A percentile compares a stretch with the other conserved stretches of the same genome.
These are phyloP conservation scores for Candida hungchunana DNA, from an alignment of 805 yeast species.

Conservation along the genomic window DNA sequence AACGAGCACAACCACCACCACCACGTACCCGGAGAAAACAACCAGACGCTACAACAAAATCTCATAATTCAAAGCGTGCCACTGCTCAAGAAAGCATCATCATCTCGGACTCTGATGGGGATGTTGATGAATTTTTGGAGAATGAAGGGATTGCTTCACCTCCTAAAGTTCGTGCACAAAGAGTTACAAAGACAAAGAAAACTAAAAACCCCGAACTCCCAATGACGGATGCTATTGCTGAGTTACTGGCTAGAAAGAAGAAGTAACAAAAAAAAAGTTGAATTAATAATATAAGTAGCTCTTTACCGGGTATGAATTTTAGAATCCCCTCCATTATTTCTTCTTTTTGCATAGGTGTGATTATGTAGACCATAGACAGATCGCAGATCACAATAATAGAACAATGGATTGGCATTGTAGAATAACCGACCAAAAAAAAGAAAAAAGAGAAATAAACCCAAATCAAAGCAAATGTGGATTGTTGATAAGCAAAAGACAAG, in stretches of 20 bases:
- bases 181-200: constrained; percentile 2
- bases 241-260: constrained; percentile 9
- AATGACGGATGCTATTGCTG: constrained; percentile 7
- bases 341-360: too few species aligned
- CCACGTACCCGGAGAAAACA: not conserved
- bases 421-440: too few species aligned
- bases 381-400: too few species aligned
- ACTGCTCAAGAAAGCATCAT: constrained; percentile 1
- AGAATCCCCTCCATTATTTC: too few species aligned
- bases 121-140: not conserved
- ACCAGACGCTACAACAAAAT: not conserved
- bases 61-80: too few species aligned
- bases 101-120: constrained; percentile 3
- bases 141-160: not conserved
- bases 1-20: not conserved
- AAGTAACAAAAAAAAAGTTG: not conserved
- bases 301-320: too few species aligned
- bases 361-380: too few species aligned
- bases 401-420: too few species aligned
- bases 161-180: constrained; percentile 1
- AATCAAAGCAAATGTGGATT: too few species aligned
- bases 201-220: constrained; percentile 1
- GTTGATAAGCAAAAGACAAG: too few species aligned
- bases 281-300: too few species aligned
- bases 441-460: too few species aligned